Evolutionary conservation across 805 yeast genomes (phyloP).

Genomic region (Wickerhamomyces chambardii): DNA sequence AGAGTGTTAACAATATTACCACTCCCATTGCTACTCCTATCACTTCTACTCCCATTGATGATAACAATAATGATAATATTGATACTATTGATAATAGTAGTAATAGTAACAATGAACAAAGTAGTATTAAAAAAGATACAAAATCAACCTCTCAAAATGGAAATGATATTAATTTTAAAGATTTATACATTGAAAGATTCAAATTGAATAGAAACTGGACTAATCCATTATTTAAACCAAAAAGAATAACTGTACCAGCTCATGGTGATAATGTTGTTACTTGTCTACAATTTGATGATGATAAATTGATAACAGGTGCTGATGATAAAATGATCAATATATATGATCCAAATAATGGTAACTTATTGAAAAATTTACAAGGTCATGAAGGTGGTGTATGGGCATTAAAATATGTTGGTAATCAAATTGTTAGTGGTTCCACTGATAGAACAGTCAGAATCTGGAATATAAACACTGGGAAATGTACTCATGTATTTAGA

Average conservation of each 20-base stretch:
- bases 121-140: too few relatives aligned
- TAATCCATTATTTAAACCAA: constrained; percentile 61
- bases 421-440: constrained; percentile 85
- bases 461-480: constrained; percentile 82
- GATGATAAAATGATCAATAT: constrained; percentile 80
- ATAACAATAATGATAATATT: too few relatives aligned
- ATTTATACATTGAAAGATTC: constrained; percentile 13
- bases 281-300: constrained; percentile 87
- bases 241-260: constrained; percentile 53
- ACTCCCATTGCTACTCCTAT: too few relatives aligned
- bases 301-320: constrained; percentile 85
- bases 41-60: too few relatives aligned
- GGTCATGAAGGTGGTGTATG: constrained; percentile 99
- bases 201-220: constrained; percentile 59
- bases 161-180: constrained; percentile 5
- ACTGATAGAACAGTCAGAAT: constrained; percentile 91
- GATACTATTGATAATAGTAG: too few relatives aligned
- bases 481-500: constrained; percentile 82
- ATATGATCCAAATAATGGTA: constrained; percentile 70
- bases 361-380: constrained; percentile 45
- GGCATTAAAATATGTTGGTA: constrained; percentile 86
- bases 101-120: too few relatives aligned
- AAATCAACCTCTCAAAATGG: too few relatives aligned
- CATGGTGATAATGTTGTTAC: constrained; percentile 85
- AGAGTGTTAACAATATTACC: too few relatives aligned